Percentiles rank a stretch among this genome's conserved stretches.
Evolutionary conservation across 2,329 filamentous ascomycete genomes (phyloP).

Genomic region (Alternaria tenuissima): DNA sequence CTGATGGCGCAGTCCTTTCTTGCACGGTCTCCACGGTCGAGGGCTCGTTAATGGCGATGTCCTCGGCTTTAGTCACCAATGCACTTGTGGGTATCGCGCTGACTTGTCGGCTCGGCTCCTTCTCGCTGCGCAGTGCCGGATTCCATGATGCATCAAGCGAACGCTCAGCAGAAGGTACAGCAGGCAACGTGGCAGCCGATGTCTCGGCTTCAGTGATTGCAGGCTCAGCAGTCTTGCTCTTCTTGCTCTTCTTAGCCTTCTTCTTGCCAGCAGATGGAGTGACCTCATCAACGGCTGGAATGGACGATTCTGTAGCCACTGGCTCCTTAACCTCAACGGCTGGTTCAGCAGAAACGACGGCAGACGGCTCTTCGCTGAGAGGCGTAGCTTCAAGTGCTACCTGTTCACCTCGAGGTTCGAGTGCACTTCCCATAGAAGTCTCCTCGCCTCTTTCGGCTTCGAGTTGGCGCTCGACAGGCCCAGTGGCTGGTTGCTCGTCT

Average conservation of each 20-base stretch:
- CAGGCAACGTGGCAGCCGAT: constrained; percentile 13
- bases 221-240: constrained; percentile 36
- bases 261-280: constrained; percentile 26
- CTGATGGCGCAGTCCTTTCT: neutral
- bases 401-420: constrained; percentile 14
- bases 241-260: constrained; percentile 39
- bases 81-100: neutral
- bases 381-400: neutral
- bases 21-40: neutral
- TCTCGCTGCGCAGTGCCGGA: neutral
- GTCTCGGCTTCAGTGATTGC: constrained; percentile 26
- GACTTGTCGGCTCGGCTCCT: neutral
- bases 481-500: neutral
- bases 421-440: constrained; percentile 5
- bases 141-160: constrained; percentile 4
- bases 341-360: neutral
- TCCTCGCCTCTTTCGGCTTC: neutral
- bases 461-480: constrained; percentile 1
- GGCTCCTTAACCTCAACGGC: neutral
- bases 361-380: neutral
- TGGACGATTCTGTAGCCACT: neutral
- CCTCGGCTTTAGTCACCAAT: neutral
- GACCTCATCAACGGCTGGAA: constrained; percentile 7
- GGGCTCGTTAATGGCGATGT: neutral
- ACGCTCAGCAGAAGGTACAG: constrained; percentile 12